phyloP scores from a whole-genome alignment of 108 stramenopile species.

The Nitzschia sp. region DNA sequence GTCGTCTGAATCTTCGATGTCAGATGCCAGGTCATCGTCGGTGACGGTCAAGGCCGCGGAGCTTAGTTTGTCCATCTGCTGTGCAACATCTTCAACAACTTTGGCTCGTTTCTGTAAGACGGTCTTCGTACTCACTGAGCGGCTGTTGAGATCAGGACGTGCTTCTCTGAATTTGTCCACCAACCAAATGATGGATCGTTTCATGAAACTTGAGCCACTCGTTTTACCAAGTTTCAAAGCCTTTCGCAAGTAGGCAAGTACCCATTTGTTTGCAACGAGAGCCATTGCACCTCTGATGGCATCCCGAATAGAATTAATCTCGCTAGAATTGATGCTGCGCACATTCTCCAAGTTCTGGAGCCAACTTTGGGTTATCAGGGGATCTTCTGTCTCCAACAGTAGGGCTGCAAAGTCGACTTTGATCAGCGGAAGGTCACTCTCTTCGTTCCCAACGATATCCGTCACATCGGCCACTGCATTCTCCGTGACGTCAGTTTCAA shows the following conservation, averaged over 20 bases:
- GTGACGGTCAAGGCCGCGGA: slow-evolving; percentile 55
- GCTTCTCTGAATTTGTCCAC: slow-evolving; percentile 71
- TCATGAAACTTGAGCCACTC: slow-evolving; percentile 63
- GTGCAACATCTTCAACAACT: slow-evolving; percentile 67
- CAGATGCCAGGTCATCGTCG: slow-evolving; percentile 60
- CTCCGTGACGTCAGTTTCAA: slow-evolving; percentile 76
- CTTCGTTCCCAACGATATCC: slow-evolving; percentile 44
- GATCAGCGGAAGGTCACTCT: slow-evolving; percentile 64
- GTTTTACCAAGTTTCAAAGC: slow-evolving; percentile 61
- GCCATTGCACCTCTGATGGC: slow-evolving; percentile 60
- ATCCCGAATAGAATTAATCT: slow-evolving; percentile 48
- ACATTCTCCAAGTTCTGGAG: slow-evolving; percentile 64
- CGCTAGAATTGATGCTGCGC: slow-evolving; percentile 46
- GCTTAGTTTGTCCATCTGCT: slow-evolving; percentile 67
- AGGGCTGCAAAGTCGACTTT: slow-evolving; percentile 82
- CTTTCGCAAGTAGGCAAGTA: slow-evolving; percentile 72
- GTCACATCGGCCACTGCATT: slow-evolving; percentile 29
- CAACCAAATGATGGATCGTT: slow-evolving; percentile 79
- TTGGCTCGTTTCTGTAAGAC: slow-evolving; percentile 49
- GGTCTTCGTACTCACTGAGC: slow-evolving; percentile 32
- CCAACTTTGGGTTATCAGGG: slow-evolving; percentile 77
- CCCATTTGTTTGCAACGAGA: slow-evolving; percentile 64
- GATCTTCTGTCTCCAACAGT: slow-evolving; percentile 72
- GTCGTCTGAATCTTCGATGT: slow-evolving; percentile 63
- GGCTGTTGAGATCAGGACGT: slow-evolving; percentile 66